Evolutionary conservation across 495 filamentous ascomycete species (phyloP), one percentile per base, ranked within the genome.

Genomic region (Lasiosphaeria ovina): DNA sequence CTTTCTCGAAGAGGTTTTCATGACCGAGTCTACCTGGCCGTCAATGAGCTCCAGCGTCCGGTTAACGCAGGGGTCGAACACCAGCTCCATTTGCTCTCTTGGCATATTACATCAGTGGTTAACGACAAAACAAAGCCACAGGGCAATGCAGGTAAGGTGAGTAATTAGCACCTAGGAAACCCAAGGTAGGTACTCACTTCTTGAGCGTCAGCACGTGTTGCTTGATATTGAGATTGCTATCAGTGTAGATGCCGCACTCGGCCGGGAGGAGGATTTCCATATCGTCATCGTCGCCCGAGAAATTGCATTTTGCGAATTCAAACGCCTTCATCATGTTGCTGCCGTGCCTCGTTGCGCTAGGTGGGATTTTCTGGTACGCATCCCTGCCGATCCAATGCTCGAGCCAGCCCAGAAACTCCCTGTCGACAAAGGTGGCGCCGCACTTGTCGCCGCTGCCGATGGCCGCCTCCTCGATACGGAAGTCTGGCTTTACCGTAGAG

Each of bases 61-160:
- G 5, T 66, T 58, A 35, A 78, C 58, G 8, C 73, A 69, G 0
- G 76, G 76, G 10, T 74, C 72, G 45, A 78, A 77, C 31, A 76
- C 64, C 6, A 58, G 57, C 44, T 66, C 62, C 57, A 77, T 67
- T 57, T 75, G 61, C 5, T 48, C 35, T 12, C 64, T 55, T 49
- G 24, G 2, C 24, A 44, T 44, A 44, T 44, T 9, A 44, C n/a
- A 44, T 24, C 24, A 24, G 24, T 24, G 24, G 7, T 42, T 42
- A 8, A 42, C 12, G 38, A 12, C 38, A 12, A 42, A 42, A 42
- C 12, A 42, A 7, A 8, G 38, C 12, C 12, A 42, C 12, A 42
- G 7, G 8, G 12, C 3, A 7, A 42, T 7, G 12, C 38, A 42
- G 38, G 12, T 7, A 8, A 42, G 7, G 38, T 42, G 3, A 2